These are phyloP conservation scores for Fragaria iinumae DNA, from an alignment of 306 rosid genomes.

Conservation along the genomic window DNA sequence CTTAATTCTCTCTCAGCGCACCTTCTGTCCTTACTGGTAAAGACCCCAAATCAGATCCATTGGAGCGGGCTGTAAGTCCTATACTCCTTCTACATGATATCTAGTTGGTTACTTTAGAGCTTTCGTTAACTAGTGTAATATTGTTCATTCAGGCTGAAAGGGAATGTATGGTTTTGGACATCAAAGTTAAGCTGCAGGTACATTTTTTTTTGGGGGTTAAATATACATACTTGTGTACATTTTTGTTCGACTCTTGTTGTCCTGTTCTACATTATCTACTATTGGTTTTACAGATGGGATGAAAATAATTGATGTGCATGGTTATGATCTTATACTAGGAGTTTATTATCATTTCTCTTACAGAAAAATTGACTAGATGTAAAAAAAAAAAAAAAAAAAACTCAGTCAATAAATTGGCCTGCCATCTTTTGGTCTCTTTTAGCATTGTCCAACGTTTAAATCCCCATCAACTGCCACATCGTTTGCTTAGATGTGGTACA, in stretches of 20 bases:
- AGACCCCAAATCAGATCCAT: constrained; percentile 76
- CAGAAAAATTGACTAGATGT: neutral
- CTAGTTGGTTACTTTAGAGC: constrained; percentile 7
- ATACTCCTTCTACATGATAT: constrained; percentile 18
- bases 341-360: neutral
- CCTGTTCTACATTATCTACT: neutral
- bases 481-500: neutral
- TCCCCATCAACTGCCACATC: neutral
- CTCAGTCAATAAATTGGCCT: neutral
- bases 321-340: neutral
- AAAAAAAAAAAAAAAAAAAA: neutral
- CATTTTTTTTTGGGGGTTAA: neutral
- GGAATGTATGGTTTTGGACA: constrained; percentile 96
- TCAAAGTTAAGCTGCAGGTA: constrained; percentile 98
- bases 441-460: neutral
- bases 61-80: constrained; percentile 91
- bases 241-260: neutral
- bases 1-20: constrained; percentile 35
- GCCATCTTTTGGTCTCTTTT: neutral
- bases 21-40: constrained; percentile 57
- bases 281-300: neutral
- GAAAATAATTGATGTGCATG: neutral
- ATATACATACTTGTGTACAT: neutral
- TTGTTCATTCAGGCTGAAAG: constrained; percentile 82
- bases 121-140: constrained; percentile 18